Evolutionary conservation across 768 basidiomycete genomes (phyloP).

Genomic region (Psilocybe sp.): DNA sequence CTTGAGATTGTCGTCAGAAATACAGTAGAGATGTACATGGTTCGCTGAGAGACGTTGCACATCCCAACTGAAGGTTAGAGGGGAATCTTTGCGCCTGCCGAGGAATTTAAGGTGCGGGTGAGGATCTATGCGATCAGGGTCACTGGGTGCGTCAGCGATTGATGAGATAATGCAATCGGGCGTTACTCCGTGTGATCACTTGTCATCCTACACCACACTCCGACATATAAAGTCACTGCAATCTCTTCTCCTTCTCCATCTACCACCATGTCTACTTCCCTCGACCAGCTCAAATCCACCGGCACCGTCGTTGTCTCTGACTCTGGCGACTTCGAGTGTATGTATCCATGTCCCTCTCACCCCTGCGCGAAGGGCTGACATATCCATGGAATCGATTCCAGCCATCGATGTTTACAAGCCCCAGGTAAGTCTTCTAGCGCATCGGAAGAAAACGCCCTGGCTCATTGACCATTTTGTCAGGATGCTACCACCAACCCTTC

Average conservation of each 20-base stretch:
- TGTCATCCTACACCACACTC: conserved; percentile 1
- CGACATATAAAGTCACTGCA: conserved; percentile 5
- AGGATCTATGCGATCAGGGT: no score
- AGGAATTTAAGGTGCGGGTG: no score
- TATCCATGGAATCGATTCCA: conserved; percentile 29
- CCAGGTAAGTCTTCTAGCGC: conserved; percentile 45
- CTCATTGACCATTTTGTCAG: conserved; percentile 30
- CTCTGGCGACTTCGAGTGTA: conserved; percentile 93
- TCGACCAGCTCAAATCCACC: conserved; percentile 83
- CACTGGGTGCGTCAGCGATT: no score
- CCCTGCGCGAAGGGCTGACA: conserved; percentile 17
- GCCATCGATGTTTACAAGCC: conserved; percentile 97
- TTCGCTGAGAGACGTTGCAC: no score
- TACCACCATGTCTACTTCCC: conserved; percentile 72
- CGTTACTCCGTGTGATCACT: conserved; percentile 6
- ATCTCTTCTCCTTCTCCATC: conserved; percentile 13
- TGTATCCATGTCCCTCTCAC: conserved; percentile 22
- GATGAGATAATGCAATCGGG: neutral
- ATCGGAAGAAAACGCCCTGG: neutral
- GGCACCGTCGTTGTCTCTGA: conserved; percentile 97
- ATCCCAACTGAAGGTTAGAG: no score
- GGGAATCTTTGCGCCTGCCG: no score
- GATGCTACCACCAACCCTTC: conserved; percentile 99
- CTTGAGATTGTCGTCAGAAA: no score
- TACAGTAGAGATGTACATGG: no score